These are phyloP conservation scores for Botrytis cinerea DNA, from an alignment of 2,329 filamentous ascomycete species.

Conservation along the genomic window DNA sequence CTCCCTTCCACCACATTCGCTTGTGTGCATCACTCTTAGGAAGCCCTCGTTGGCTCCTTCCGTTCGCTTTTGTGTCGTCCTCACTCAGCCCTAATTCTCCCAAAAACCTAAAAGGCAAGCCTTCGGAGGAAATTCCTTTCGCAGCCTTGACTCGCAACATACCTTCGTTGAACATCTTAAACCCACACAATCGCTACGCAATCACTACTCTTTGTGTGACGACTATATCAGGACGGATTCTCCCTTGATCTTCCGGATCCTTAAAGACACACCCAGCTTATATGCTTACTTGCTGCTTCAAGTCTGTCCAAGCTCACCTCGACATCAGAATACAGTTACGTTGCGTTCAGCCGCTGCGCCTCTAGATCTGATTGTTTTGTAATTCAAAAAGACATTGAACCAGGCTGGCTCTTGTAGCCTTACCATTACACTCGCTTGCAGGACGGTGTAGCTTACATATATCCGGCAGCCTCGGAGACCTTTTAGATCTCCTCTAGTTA, in stretches of 20 bases:
- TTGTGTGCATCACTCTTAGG: conserved; percentile 47
- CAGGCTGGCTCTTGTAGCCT: conserved; percentile 35
- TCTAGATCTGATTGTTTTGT: conserved; percentile 30
- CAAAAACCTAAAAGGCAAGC: conserved; percentile 33
- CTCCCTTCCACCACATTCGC: conserved; percentile 38
- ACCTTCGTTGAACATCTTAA: conserved; percentile 27
- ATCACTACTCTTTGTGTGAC: conserved; percentile 22
- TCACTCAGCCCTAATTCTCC: conserved; percentile 36
- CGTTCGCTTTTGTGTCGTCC: conserved; percentile 60
- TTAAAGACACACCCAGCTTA: conserved; percentile 25
- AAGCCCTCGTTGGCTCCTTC: conserved; percentile 76
- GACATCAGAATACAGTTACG: conserved; percentile 35
- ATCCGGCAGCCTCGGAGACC: conserved; percentile 35
- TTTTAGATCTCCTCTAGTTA: conserved; percentile 27
- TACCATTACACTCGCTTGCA: conserved; percentile 37
- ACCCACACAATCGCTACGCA: conserved; percentile 23
- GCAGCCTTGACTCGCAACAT: conserved; percentile 29
- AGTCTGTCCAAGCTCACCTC: conserved; percentile 21
- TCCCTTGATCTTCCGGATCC: conserved; percentile 11
- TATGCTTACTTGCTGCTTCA: conserved; percentile 35
- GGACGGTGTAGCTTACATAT: conserved; percentile 34
- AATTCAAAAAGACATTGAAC: conserved; percentile 23
- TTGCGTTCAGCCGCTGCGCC: conserved; percentile 38
- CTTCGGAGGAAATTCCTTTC: conserved; percentile 36
- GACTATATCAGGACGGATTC: conserved; percentile 25